Evolutionary conservation across 2,329 filamentous ascomycete genomes (phyloP).

Genomic region (Cercospora sesami): DNA sequence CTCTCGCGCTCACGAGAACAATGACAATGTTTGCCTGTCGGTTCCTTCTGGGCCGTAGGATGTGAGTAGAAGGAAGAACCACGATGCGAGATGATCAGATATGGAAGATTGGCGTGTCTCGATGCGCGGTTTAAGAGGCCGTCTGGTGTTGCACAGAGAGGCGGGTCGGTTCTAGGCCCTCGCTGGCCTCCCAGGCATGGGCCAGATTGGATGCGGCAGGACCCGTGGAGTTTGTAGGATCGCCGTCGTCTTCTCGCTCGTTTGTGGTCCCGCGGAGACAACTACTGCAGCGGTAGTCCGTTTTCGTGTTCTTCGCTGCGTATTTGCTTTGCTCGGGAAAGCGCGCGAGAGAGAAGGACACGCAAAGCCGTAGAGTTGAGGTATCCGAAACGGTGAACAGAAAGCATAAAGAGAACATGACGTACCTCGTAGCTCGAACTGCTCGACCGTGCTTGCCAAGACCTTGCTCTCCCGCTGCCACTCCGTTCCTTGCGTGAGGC

Average conservation of each 20-base stretch:
- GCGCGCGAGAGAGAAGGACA: neutral
- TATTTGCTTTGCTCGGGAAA: neutral
- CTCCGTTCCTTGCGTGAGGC: neutral
- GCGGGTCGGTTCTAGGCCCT: neutral
- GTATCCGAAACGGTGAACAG: neutral
- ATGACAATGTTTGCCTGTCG: slow-evolving; percentile 1
- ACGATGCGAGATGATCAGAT: neutral
- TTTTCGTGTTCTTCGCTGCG: neutral
- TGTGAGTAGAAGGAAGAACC: neutral
- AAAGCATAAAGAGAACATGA: neutral
- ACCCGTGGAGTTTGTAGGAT: neutral
- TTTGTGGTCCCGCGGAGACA: neutral
- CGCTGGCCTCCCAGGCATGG: neutral
- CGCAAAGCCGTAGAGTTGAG: neutral
- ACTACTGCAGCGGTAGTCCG: neutral
- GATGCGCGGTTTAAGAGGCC: neutral
- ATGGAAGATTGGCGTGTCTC: neutral
- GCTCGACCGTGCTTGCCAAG: neutral
- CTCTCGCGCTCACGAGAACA: neutral
- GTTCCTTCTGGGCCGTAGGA: neutral
- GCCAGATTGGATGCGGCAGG: neutral
- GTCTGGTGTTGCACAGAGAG: neutral
- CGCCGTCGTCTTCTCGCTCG: neutral
- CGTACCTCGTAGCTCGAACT: neutral
- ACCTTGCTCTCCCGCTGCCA: neutral